phyloP scores from a whole-genome alignment of 495 filamentous ascomycete species.

The Penicillium turbatum region DNA sequence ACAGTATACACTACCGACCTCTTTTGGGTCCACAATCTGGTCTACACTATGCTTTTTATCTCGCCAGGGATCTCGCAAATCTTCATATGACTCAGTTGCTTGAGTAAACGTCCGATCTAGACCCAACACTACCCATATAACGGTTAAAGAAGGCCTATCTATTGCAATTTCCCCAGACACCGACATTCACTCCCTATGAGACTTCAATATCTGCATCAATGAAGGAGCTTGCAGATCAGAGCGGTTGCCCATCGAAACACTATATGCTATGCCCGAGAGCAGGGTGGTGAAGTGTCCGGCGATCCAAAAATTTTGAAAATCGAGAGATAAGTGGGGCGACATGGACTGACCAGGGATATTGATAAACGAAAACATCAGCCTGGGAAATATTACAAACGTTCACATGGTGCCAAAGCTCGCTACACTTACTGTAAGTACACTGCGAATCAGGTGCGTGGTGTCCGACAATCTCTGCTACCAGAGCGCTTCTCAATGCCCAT shows the following conservation, averaged over 20 bases:
- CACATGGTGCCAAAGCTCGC: too few species aligned
- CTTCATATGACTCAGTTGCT: too few species aligned
- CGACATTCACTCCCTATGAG: not conserved
- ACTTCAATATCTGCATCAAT: not conserved
- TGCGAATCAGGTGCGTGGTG: not conserved
- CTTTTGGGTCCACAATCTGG: too few species aligned
- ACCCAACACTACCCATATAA: not conserved
- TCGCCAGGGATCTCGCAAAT: too few species aligned
- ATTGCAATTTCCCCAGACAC: not conserved
- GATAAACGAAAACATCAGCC: too few species aligned
- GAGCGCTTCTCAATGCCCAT: not conserved
- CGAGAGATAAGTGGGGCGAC: not conserved
- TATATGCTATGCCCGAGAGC: not conserved
- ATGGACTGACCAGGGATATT: not conserved
- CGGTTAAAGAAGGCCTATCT: not conserved
- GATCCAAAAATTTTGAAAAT: not conserved
- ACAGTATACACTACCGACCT: too few species aligned
- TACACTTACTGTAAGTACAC: not conserved
- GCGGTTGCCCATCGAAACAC: slow-evolving; percentile 5
- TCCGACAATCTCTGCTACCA: not conserved
- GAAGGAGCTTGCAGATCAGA: not conserved
- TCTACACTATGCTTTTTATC: too few species aligned
- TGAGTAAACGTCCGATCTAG: too few species aligned
- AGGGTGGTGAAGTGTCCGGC: not conserved
- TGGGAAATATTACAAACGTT: too few species aligned